Conservation (phyloP, 345 rosid species). For the Iberis pinnata region DNA sequence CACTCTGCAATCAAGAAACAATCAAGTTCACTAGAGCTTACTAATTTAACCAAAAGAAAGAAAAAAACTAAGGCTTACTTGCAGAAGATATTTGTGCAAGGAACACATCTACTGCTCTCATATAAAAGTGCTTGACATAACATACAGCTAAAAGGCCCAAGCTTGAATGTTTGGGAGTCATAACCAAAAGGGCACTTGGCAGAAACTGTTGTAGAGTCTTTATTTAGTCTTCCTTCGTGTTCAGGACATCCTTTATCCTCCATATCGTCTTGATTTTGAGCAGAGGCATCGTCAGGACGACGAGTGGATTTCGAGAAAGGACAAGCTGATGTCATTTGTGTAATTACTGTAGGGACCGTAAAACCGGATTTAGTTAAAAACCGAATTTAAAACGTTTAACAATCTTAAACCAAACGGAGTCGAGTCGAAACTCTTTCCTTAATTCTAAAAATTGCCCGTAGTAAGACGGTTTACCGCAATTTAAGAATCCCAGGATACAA, state of each 20-base stretch:
- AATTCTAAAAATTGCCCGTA: no score
- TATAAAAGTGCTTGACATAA: constrained; percentile 85
- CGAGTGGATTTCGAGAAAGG: constrained; percentile 62
- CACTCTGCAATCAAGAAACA: constrained; percentile 35
- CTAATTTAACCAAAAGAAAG: background rate
- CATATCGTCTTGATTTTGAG: constrained; percentile 22
- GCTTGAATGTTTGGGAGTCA: constrained; percentile 80
- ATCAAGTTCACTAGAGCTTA: background rate
- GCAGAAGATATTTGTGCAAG: constrained; percentile 87
- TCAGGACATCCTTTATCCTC: constrained; percentile 30
- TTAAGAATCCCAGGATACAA: no score
- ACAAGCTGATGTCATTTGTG: constrained; percentile 47
- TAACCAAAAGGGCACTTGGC: constrained; percentile 94
- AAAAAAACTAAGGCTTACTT: constrained; percentile 41
- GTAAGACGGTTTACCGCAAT: no score
- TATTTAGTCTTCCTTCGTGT: constrained; percentile 29
- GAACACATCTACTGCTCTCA: constrained; percentile 68
- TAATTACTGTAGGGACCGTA: no score
- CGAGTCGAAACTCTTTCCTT: no score
- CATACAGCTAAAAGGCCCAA: constrained; percentile 95
- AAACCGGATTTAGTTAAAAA: no score
- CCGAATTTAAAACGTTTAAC: background rate
- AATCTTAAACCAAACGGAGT: no score
- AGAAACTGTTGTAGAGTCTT: constrained; percentile 40
- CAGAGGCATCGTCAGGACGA: constrained; percentile 50